phyloP scores from a whole-genome alignment of 208 protist species.

The Herpetomonas muscarum region DNA sequence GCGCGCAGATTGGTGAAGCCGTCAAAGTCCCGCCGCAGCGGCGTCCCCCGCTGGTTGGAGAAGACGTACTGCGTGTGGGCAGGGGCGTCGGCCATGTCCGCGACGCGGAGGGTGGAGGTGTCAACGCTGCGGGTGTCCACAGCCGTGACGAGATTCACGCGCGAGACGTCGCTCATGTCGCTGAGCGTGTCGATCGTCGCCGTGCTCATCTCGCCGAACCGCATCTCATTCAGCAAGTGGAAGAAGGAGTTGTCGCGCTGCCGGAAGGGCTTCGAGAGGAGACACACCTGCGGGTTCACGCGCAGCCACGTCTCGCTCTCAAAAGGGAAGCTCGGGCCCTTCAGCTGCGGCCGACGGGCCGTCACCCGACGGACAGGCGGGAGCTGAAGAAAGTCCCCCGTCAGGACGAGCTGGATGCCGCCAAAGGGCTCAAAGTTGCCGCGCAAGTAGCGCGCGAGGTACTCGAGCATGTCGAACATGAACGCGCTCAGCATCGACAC shows the following conservation, averaged over 20 bases:
- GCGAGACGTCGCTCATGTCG: slow-evolving; percentile 31
- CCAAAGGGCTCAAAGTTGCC: slow-evolving; percentile 71
- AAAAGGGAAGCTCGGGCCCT: slow-evolving; percentile 57
- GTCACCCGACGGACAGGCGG: slow-evolving; percentile 50
- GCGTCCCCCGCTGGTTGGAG: slow-evolving; percentile 11
- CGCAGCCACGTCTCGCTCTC: slow-evolving; percentile 58
- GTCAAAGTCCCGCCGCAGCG: slow-evolving; percentile 25
- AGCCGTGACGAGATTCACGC: slow-evolving; percentile 26
- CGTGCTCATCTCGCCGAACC: slow-evolving; percentile 40
- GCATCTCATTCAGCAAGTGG: slow-evolving; percentile 70
- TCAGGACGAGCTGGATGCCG: slow-evolving; percentile 90
- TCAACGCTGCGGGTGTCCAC: neutral
- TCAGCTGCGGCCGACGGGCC: neutral
- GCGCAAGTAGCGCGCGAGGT: slow-evolving; percentile 63
- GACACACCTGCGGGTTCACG: slow-evolving; percentile 54
- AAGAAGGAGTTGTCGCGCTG: slow-evolving; percentile 67
- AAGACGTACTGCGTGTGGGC: neutral
- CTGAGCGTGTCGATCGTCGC: slow-evolving; percentile 33
- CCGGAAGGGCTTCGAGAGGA: slow-evolving; percentile 62
- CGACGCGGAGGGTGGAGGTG: neutral
- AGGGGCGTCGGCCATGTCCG: neutral
- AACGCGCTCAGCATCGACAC: slow-evolving; percentile 85
- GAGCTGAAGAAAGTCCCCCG: slow-evolving; percentile 92
- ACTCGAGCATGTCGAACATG: slow-evolving; percentile 82
- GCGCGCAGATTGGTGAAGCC: slow-evolving; percentile 75